phyloP scores from a whole-genome alignment of 2,329 filamentous ascomycete species.

The Harringtonia aguacate region DNA sequence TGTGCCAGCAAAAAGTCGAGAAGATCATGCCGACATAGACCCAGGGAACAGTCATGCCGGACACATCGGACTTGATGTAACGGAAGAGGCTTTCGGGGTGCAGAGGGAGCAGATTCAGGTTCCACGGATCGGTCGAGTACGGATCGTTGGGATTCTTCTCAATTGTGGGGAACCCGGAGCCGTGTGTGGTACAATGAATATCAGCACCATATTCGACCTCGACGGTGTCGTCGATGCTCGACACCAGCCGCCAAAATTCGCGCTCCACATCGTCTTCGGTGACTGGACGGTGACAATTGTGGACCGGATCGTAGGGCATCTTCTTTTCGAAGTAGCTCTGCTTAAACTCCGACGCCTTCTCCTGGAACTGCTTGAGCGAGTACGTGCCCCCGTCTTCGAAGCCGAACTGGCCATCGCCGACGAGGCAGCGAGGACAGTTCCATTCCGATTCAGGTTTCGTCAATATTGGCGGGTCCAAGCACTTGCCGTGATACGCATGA shows the following conservation, averaged over 20 bases:
- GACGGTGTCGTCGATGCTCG: constrained; percentile 87
- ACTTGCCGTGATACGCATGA: constrained; percentile 73
- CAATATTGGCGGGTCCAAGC: constrained; percentile 77
- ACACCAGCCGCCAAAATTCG: constrained; percentile 93
- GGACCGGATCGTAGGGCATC: constrained; percentile 75
- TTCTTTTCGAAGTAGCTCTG: constrained; percentile 85
- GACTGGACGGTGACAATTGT: constrained; percentile 70
- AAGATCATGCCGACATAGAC: constrained; percentile 99
- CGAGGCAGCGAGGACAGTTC: constrained; percentile 91
- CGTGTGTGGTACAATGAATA: constrained; percentile 95
- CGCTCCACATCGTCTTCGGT: constrained; percentile 93
- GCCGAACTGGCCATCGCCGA: constrained; percentile 92
- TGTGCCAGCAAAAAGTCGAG: constrained; percentile 99
- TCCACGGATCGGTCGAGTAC: constrained; percentile 89
- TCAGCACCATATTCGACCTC: constrained; percentile 98
- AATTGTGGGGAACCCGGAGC: constrained; percentile 90
- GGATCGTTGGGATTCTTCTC: constrained; percentile 81
- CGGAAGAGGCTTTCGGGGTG: constrained; percentile 88
- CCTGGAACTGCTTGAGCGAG: constrained; percentile 89
- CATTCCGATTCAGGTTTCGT: constrained; percentile 75
- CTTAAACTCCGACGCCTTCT: constrained; percentile 92
- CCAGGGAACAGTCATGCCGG: constrained; percentile 98
- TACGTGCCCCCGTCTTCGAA: constrained; percentile 96
- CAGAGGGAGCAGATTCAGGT: constrained; percentile 84
- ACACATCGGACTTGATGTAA: constrained; percentile 96